A percentile compares a stretch with the other conserved stretches of the same genome.
These are phyloP conservation scores for Pichia cabralensis DNA, from an alignment of 805 yeast genomes.

Conservation along the genomic window DNA sequence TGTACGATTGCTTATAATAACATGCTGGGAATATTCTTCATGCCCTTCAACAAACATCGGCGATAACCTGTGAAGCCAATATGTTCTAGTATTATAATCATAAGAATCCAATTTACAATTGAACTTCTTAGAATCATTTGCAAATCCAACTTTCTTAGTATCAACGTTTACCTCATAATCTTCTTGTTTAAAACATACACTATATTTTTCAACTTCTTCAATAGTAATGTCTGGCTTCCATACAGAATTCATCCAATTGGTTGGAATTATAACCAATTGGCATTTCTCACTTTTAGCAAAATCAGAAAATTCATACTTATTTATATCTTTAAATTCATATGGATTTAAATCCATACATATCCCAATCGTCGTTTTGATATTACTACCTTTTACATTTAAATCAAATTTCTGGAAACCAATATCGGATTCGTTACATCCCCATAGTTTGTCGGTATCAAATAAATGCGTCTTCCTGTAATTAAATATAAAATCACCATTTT, in stretches of 20 bases:
- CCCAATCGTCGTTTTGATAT: slow-evolving; percentile 50
- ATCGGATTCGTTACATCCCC: slow-evolving; percentile 73
- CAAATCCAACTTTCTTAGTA: background rate
- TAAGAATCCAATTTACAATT: slow-evolving; percentile 8
- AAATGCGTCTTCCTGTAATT: slow-evolving; percentile 71
- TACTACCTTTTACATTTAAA: slow-evolving; percentile 25
- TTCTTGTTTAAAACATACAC: no score
- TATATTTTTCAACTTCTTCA: slow-evolving; percentile 12
- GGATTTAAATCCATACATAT: slow-evolving; percentile 95
- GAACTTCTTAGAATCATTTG: background rate
- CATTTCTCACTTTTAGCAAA: slow-evolving; percentile 38
- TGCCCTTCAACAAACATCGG: slow-evolving; percentile 19
- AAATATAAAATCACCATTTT: slow-evolving; percentile 45
- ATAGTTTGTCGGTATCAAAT: slow-evolving; percentile 66
- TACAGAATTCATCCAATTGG: slow-evolving; percentile 69
- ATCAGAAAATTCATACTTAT: slow-evolving; percentile 58
- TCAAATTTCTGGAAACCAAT: slow-evolving; percentile 45
- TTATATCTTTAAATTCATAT: slow-evolving; percentile 68
- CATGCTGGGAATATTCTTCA: slow-evolving; percentile 16
- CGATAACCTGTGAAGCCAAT: slow-evolving; percentile 61
- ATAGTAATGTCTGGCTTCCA: slow-evolving; percentile 22
- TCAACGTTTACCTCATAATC: slow-evolving; percentile 17
- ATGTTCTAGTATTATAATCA: slow-evolving; percentile 27
- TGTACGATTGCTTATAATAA: slow-evolving; percentile 58
- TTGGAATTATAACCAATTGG: slow-evolving; percentile 61